Evolutionary conservation across 2,329 filamentous ascomycete genomes (phyloP), one percentile per base, ranked within the genome.

Genomic region (Trichocomaceae sp.): DNA sequence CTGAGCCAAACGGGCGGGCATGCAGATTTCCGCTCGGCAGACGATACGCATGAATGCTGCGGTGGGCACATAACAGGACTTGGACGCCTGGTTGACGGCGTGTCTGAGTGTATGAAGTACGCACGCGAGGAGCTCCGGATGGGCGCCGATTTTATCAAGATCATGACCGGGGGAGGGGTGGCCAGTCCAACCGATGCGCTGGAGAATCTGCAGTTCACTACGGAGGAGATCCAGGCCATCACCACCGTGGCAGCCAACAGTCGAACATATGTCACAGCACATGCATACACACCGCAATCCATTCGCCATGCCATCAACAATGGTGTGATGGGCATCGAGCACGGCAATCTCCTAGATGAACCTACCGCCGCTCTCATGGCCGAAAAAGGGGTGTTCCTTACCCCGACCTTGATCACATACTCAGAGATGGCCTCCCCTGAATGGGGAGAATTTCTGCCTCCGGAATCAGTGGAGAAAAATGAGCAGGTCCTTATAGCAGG

Each of bases 101-200:
- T 82, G 1, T 71, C 79, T 0, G 77, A 79, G 45, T 83, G 81
- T 58, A 69, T 81, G 42, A 73, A 73, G 19, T 76, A 70, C 7
- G 74, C 77, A 0, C 72, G 82, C 2, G 79, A 83, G 50, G 77
- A 83, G 62, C 64, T 85, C 0, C 72, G 81, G 2, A 72, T 68
- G 8, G 82, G 82, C 1, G 78, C 79, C 0, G 79, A 84, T 61
- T 83, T 84, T 60, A 76, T 85, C 65, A 84, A 84, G 65, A 80
- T 85, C 58, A 83, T 83, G 80, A 72, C 72, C 0, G 75, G 75
- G 5, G 81, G 82, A 1, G 82, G 82, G 8, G 80, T 84, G 1
- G 74, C 77, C 0, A 79, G 74, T 10, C 79, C 79, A 0, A 82
- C 79, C 0, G 82, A 84, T 61, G 69, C 68, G 39, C 68, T 84